These are phyloP conservation scores for Oropetium thomaeum DNA, from an alignment of 176 grass and related monocot species.

Conservation along the genomic window DNA sequence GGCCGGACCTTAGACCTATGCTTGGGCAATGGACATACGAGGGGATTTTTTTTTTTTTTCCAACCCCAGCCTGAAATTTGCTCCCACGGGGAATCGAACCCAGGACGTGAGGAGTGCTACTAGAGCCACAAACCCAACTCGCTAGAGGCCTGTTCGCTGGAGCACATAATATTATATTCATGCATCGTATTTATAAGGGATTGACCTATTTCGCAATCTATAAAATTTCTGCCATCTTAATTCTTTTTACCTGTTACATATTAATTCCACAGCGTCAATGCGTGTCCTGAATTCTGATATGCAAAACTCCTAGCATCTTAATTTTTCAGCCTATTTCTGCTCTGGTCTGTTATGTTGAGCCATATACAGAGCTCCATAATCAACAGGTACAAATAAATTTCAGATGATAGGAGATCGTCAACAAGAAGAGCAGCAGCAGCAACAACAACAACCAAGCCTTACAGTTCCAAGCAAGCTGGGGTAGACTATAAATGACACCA, in stretches of 20 bases:
- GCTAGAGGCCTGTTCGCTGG: too few relatives aligned
- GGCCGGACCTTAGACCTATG: too few relatives aligned
- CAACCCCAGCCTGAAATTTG: too few relatives aligned
- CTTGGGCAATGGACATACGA: too few relatives aligned
- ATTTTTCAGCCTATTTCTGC: neutral
- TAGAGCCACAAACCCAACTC: too few relatives aligned
- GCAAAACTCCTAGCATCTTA: neutral
- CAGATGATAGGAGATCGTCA: constrained; percentile 18
- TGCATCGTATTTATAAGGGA: neutral
- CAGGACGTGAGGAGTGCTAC: too few relatives aligned
- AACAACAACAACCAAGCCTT: neutral
- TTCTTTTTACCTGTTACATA: too few relatives aligned
- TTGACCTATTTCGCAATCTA: neutral
- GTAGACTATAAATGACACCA: neutral
- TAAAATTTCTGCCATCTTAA: neutral
- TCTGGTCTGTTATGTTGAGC: neutral
- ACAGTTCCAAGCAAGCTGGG: neutral
- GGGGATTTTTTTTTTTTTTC: too few relatives aligned
- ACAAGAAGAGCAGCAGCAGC: neutral
- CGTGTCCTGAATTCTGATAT: too few relatives aligned
- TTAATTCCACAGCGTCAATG: too few relatives aligned
- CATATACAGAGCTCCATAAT: neutral
- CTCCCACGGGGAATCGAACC: too few relatives aligned
- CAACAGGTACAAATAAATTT: constrained; percentile 30
- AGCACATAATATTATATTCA: neutral